Evolutionary conservation across 2,329 filamentous ascomycete species (phyloP).

Genomic region (Xylariaceae sp.): DNA sequence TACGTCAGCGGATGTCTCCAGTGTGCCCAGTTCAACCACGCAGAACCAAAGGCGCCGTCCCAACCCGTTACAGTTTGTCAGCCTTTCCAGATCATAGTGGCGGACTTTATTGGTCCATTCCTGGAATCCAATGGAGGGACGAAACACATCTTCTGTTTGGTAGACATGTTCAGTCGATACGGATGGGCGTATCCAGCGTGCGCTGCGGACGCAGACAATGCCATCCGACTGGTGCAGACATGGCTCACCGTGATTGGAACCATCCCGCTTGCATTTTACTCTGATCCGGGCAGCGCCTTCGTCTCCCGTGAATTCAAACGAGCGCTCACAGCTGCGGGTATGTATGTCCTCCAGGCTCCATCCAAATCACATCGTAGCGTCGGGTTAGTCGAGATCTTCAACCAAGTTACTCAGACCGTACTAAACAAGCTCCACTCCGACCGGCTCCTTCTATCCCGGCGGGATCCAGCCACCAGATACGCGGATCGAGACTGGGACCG

Average conservation of each 20-base stretch:
- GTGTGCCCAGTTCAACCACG: background rate
- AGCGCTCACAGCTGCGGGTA: background rate
- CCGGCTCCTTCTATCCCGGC: background rate
- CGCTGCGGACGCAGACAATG: background rate
- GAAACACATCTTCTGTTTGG: background rate
- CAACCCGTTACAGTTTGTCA: background rate
- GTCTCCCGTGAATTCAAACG: background rate
- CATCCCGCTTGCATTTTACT: background rate
- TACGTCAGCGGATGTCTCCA: background rate
- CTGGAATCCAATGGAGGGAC: background rate
- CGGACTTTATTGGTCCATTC: background rate
- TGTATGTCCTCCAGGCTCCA: background rate
- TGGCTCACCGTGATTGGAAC: background rate
- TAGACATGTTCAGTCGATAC: background rate
- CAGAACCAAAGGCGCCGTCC: background rate
- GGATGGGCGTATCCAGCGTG: background rate
- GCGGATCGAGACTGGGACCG: background rate
- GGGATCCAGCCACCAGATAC: background rate
- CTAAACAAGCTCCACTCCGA: background rate
- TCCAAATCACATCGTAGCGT: background rate
- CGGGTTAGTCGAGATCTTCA: background rate
- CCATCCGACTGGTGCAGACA: background rate
- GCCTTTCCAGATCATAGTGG: background rate
- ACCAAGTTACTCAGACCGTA: background rate
- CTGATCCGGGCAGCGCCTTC: background rate